Conservation (phyloP, 306 rosid genomes). For the Dryas octopetala region DNA sequence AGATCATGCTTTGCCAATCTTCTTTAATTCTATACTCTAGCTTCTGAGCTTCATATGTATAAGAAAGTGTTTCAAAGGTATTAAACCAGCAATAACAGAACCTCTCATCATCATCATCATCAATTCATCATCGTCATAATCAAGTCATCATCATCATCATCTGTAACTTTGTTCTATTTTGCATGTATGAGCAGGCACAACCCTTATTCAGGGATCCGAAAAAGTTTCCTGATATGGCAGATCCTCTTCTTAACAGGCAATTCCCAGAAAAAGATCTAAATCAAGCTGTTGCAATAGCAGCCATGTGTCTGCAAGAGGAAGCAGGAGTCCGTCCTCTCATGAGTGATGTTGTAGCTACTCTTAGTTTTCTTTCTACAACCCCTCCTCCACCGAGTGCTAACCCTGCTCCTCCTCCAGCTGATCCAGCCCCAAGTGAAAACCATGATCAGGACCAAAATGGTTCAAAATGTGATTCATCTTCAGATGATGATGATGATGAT, state of each 20-base stretch:
- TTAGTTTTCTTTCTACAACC: conserved; percentile 62
- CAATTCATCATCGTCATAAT: too few relatives aligned
- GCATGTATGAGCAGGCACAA: conserved; percentile 58
- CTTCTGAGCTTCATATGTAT: too few relatives aligned
- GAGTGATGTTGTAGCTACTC: conserved; percentile 73
- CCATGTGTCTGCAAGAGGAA: conserved; percentile 97
- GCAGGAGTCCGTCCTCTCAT: conserved; percentile 80
- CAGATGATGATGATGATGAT: conserved; percentile 19
- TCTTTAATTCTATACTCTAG: too few relatives aligned
- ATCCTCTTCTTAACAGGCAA: conserved; percentile 47
- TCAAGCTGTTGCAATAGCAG: conserved; percentile 87
- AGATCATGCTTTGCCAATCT: too few relatives aligned
- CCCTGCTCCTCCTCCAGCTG: conserved; percentile 23
- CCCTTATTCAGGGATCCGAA: conserved; percentile 73
- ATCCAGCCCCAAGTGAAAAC: conserved; percentile 11
- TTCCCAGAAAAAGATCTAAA: conserved; percentile 85
- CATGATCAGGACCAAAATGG: conserved; percentile 4
- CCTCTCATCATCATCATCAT: too few relatives aligned
- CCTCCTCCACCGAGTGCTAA: conserved; percentile 37
- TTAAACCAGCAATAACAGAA: too few relatives aligned
- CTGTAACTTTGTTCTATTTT: neutral
- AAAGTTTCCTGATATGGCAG: conserved; percentile 73
- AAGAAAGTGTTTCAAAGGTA: too few relatives aligned
- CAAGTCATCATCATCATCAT: neutral
- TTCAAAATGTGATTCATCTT: neutral